Evolutionary conservation across 768 basidiomycete genomes (phyloP).

Genomic region (Pisolithus tinctorius): DNA sequence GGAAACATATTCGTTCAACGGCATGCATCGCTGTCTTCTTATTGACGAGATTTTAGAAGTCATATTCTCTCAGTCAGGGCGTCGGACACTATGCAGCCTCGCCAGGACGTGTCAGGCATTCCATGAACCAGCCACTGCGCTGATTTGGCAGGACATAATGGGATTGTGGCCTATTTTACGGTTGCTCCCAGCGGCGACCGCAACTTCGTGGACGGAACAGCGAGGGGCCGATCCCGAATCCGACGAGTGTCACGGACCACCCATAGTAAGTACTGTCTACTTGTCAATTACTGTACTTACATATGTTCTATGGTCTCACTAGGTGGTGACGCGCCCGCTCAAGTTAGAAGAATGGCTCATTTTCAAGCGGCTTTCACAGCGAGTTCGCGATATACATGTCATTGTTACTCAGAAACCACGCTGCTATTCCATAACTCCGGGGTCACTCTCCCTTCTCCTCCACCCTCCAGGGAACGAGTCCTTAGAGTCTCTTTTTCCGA

Average conservation of each 20-base stretch:
- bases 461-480: not conserved
- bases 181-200: not conserved
- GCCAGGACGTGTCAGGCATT: slow-evolving; percentile 1
- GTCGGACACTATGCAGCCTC: not conserved
- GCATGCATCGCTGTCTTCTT: not conserved
- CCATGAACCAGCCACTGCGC: not conserved
- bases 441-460: not conserved
- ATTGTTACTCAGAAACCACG: not conserved
- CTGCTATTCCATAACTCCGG: not conserved
- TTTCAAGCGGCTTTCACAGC: not conserved
- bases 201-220: not conserved
- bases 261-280: not conserved
- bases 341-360: not conserved
- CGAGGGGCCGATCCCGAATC: not conserved
- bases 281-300: not conserved
- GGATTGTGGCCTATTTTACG: not conserved
- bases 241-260: not conserved
- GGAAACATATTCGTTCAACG: not conserved
- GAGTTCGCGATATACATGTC: not conserved
- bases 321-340: not conserved
- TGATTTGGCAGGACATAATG: not conserved
- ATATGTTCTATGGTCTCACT: too few relatives aligned
- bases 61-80: not conserved
- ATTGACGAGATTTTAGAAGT: not conserved
- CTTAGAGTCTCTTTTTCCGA: not conserved